These are phyloP conservation scores for Lipomyces sp. DNA, from an alignment of 805 yeast genomes.

Conservation along the genomic window DNA sequence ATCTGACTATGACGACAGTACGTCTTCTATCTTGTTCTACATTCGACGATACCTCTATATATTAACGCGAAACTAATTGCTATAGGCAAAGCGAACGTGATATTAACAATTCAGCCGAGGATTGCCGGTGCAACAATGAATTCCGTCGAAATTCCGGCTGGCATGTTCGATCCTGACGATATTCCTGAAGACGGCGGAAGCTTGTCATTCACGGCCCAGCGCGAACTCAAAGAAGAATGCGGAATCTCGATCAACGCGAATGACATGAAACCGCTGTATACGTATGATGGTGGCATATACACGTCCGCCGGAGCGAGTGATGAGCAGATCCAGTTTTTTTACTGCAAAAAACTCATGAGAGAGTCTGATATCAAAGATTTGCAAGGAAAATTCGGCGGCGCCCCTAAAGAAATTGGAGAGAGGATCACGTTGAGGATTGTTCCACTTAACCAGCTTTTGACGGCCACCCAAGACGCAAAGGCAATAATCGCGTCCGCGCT, in stretches of 20 bases:
- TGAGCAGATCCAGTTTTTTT: slow-evolving; percentile 35
- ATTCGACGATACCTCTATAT: too few relatives aligned
- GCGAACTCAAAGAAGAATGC: slow-evolving; percentile 42
- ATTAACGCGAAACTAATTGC: neutral
- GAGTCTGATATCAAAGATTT: slow-evolving; percentile 19
- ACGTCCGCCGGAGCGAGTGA: slow-evolving; percentile 39
- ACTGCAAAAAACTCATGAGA: slow-evolving; percentile 29
- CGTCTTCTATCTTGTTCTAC: neutral
- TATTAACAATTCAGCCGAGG: slow-evolving; percentile 40
- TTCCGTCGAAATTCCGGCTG: slow-evolving; percentile 42
- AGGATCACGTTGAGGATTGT: slow-evolving; percentile 22
- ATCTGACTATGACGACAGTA: slow-evolving; percentile 31
- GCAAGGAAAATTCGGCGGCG: slow-evolving; percentile 31
- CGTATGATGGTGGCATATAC: slow-evolving; percentile 30
- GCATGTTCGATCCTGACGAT: slow-evolving; percentile 40
- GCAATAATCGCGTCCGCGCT: slow-evolving; percentile 26
- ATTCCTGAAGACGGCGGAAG: slow-evolving; percentile 26
- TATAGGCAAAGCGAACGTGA: slow-evolving; percentile 29
- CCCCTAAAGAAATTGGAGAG: slow-evolving; percentile 28
- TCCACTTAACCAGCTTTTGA: slow-evolving; percentile 21
- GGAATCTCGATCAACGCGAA: slow-evolving; percentile 35
- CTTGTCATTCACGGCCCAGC: slow-evolving; percentile 41
- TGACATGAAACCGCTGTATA: slow-evolving; percentile 35
- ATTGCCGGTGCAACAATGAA: slow-evolving; percentile 38
- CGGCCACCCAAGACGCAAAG: slow-evolving; percentile 30